A percentile compares a stretch with the other conserved stretches of the same genome.
Evolutionary conservation across 257 asterid genomes (phyloP).

Genomic region (Vinca minor): DNA sequence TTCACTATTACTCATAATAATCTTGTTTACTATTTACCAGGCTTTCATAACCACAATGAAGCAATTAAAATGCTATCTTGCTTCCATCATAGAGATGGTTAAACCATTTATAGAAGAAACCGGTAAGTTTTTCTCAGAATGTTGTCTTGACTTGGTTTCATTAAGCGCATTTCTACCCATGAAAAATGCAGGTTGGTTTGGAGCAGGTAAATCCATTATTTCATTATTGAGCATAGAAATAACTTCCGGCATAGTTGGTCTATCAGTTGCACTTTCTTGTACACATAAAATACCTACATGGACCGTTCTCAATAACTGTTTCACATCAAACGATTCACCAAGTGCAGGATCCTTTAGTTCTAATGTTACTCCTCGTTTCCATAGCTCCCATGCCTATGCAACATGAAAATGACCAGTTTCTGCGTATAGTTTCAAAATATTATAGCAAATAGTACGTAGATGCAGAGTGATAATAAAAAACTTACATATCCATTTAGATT

Average conservation of each 20-base stretch:
- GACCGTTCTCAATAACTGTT: neutral
- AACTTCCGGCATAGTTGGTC: neutral
- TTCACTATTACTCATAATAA: too few species aligned
- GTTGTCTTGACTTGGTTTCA: conserved; percentile 2
- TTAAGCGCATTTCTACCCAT: conserved; percentile 21
- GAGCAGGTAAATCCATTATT: neutral
- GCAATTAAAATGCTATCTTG: conserved; percentile 16
- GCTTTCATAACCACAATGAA: too few species aligned
- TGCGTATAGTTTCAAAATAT: too few species aligned
- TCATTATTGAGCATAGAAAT: neutral
- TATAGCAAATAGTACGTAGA: too few species aligned
- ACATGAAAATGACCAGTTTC: neutral
- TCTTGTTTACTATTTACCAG: too few species aligned
- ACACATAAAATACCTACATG: neutral
- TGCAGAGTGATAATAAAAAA: too few species aligned
- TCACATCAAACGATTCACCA: neutral
- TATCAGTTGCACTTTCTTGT: neutral
- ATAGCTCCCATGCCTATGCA: neutral
- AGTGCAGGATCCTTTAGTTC: neutral
- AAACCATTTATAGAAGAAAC: conserved; percentile 7
- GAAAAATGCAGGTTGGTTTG: neutral
- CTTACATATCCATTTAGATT: neutral
- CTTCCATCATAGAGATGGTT: conserved; percentile 12
- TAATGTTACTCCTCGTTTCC: neutral
- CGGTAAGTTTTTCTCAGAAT: conserved; percentile 6